Evolutionary conservation across 371 early-diverging fungal species (phyloP).

Genomic region (Mucor irregularis): DNA sequence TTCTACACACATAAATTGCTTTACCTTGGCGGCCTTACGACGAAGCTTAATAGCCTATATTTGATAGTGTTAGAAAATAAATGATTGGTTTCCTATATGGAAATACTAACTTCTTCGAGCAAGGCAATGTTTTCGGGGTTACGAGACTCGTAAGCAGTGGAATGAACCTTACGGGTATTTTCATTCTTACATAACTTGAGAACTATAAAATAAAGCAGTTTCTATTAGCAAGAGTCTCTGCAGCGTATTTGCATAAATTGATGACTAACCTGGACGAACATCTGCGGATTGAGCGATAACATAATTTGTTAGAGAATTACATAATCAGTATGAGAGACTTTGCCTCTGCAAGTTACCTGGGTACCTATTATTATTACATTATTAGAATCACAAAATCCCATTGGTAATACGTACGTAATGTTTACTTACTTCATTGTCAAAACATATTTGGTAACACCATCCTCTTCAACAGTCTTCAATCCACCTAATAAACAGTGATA

Average conservation of each 20-base stretch:
- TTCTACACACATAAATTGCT: neutral
- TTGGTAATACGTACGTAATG: neutral
- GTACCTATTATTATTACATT: slow-evolving; percentile 22
- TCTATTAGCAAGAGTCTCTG: neutral
- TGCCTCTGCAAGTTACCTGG: too few species aligned
- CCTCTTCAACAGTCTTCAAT: slow-evolving; percentile 52
- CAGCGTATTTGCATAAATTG: neutral
- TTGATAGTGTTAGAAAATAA: neutral
- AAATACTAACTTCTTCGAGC: slow-evolving; percentile 43
- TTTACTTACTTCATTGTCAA: slow-evolving; percentile 74
- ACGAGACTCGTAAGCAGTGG: slow-evolving; percentile 54
- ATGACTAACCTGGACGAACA: slow-evolving; percentile 44
- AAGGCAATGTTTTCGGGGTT: slow-evolving; percentile 63
- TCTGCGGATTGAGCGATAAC: slow-evolving; percentile 25
- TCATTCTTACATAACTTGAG: slow-evolving; percentile 63
- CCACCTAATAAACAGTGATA: slow-evolving; percentile 32
- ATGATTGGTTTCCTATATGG: neutral
- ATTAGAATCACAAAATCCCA: neutral
- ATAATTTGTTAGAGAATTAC: too few species aligned
- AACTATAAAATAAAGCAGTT: too few species aligned
- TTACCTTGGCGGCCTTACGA: slow-evolving; percentile 55
- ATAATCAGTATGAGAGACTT: neutral
- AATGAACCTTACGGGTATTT: slow-evolving; percentile 57
- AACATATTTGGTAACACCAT: slow-evolving; percentile 64
- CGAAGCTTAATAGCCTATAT: slow-evolving; percentile 60